Percentiles rank a stretch among this genome's conserved stretches.
These are phyloP conservation scores for Cercis canadensis DNA, from an alignment of 306 rosid genomes.

Conservation along the genomic window DNA sequence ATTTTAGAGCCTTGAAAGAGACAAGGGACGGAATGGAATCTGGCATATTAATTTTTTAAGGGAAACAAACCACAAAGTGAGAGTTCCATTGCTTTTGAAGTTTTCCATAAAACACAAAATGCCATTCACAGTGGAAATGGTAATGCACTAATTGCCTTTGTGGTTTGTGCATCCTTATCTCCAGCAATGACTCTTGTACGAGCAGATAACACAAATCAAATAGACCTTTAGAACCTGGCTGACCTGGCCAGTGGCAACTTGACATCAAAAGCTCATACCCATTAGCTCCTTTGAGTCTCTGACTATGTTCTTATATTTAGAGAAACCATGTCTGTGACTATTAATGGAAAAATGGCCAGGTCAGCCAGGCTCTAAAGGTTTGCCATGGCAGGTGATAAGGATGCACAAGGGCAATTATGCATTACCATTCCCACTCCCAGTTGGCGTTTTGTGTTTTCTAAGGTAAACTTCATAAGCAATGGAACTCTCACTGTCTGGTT, in stretches of 20 bases:
- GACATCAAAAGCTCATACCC: neutral
- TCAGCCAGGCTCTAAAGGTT: too few species aligned
- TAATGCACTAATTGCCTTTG: neutral
- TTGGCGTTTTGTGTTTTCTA: too few species aligned
- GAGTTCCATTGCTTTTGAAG: conserved; percentile 37
- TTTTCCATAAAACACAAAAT: conserved; percentile 21
- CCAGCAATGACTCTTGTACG: neutral
- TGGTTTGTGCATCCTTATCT: conserved; percentile 20
- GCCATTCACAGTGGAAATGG: neutral
- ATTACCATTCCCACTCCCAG: too few species aligned
- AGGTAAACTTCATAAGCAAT: too few species aligned
- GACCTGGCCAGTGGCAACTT: too few species aligned
- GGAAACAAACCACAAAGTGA: conserved; percentile 27
- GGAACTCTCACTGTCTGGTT: too few species aligned
- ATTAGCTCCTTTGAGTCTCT: too few species aligned
- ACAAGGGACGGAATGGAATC: conserved; percentile 23
- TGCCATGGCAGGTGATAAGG: too few species aligned
- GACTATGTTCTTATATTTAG: neutral
- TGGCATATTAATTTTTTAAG: conserved; percentile 9
- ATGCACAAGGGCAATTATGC: too few species aligned
- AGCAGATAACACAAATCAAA: conserved; percentile 6
- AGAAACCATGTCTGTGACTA: too few species aligned
- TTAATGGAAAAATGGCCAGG: too few species aligned
- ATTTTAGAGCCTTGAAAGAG: conserved; percentile 33
- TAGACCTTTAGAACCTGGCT: too few species aligned